phyloP scores from a whole-genome alignment of 495 filamentous ascomycete genomes.

The Hypomontagnella submonticulosa region DNA sequence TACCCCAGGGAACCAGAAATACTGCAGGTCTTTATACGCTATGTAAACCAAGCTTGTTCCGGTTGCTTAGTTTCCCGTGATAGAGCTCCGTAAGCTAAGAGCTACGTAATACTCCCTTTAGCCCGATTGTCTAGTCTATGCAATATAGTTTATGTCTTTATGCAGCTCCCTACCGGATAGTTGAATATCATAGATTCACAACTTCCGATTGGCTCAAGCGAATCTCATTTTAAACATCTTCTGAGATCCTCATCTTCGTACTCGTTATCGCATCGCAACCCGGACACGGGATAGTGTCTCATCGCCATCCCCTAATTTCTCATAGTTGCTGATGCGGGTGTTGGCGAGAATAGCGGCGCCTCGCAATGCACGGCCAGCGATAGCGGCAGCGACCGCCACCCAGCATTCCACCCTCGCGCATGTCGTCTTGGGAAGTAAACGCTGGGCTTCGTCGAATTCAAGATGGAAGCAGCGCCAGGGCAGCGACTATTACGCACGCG shows the following conservation, averaged over 20 bases:
- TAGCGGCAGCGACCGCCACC: conserved; percentile 13
- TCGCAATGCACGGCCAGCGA: conserved; percentile 43
- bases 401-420: not conserved
- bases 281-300: conserved; percentile 35
- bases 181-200: not conserved
- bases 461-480: conserved; percentile 84
- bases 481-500: conserved; percentile 73
- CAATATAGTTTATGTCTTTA: too few species aligned
- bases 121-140: too few species aligned
- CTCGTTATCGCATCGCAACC: conserved; percentile 8
- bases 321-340: conserved; percentile 37
- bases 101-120: too few species aligned
- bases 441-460: conserved; percentile 72
- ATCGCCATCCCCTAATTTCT: conserved; percentile 10
- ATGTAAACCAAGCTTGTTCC: too few species aligned
- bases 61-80: too few species aligned
- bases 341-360: conserved; percentile 37
- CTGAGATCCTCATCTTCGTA: conserved; percentile 1
- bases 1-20: too few species aligned
- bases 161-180: not conserved
- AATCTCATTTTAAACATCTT: conserved; percentile 9
- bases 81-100: too few species aligned
- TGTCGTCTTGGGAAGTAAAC: conserved; percentile 25
- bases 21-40: too few species aligned
- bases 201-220: not conserved